These are phyloP conservation scores for Ascochyta rabiei DNA, from an alignment of 2,329 filamentous ascomycete genomes.

Conservation along the genomic window DNA sequence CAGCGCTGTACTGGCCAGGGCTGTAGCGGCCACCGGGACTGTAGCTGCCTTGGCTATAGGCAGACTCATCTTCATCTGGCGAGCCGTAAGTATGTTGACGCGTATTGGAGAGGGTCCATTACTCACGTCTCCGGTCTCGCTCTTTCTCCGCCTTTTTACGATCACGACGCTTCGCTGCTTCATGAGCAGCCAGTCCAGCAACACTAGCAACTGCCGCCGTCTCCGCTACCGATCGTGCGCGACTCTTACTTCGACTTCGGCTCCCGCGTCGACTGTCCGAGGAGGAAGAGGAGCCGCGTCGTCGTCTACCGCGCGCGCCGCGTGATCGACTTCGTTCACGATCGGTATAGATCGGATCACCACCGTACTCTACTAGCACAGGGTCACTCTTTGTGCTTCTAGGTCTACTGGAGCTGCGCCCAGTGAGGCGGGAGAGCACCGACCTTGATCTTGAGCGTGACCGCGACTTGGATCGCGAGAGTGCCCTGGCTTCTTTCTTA, in stretches of 20 bases:
- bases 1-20: constrained; percentile 26
- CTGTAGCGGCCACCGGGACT: constrained; percentile 30
- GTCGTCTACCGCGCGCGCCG: constrained; percentile 46
- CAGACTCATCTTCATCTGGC: constrained; percentile 44
- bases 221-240: constrained; percentile 59
- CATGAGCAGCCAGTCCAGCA: constrained; percentile 63
- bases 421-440: constrained; percentile 50
- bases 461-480: constrained; percentile 48
- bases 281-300: constrained; percentile 51
- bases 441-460: constrained; percentile 54
- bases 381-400: constrained; percentile 54
- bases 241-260: constrained; percentile 54
- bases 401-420: constrained; percentile 44
- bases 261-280: constrained; percentile 47
- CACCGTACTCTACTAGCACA: constrained; percentile 68
- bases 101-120: constrained; percentile 2
- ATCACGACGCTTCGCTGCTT: constrained; percentile 62
- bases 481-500: constrained; percentile 61
- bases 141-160: constrained; percentile 62
- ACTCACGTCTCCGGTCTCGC: constrained; percentile 58
- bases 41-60: constrained; percentile 44
- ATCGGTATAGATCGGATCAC: constrained; percentile 65
- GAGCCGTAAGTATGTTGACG: constrained; percentile 26
- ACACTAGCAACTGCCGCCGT: constrained; percentile 64
- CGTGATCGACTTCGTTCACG: constrained; percentile 36